A percentile compares a stretch with the other conserved stretches of the same genome.
Conservation (phyloP, 1,284 basidiomycete genomes). For the Waitea zeae region DNA sequence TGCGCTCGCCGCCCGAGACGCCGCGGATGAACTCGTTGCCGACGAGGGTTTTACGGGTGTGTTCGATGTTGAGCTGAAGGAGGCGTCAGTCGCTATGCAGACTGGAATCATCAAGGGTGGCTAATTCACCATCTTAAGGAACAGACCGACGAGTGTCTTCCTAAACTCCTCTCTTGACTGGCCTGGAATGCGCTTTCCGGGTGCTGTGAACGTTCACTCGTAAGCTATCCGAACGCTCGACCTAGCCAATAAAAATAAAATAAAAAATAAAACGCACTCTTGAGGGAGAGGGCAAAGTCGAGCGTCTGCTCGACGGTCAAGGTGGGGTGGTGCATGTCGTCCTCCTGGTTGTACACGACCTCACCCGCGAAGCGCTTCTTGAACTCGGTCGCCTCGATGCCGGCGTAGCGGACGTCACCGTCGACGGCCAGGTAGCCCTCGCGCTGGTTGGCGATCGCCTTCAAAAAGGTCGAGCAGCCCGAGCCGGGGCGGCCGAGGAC, state of each 20-base stretch:
- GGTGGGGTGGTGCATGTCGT: slow-evolving; percentile 62
- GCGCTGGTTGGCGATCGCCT: slow-evolving; percentile 58
- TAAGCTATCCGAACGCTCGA: no score
- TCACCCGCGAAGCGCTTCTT: slow-evolving; percentile 61
- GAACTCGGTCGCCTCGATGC: slow-evolving; percentile 50
- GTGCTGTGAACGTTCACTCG: no score
- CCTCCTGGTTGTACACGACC: slow-evolving; percentile 70
- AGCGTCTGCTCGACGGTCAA: slow-evolving; percentile 60
- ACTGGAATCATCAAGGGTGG: no score
- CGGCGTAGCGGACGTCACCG: slow-evolving; percentile 63
- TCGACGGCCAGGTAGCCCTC: slow-evolving; percentile 37
- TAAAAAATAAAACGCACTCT: no score
- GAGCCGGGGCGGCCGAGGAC: slow-evolving; percentile 76
- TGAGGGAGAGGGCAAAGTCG: no score
- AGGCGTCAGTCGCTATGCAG: no score
- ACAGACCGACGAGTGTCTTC: no score
- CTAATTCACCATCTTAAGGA: no score
- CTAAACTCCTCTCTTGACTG: no score
- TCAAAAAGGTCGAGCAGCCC: slow-evolving; percentile 70
- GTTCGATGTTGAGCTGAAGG: no score
- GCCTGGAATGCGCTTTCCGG: no score
- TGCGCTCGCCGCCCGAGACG: slow-evolving; percentile 74
- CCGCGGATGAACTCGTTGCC: slow-evolving; percentile 65
- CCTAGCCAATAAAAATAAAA: no score
- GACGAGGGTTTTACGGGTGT: slow-evolving; percentile 39